Base-by-base conservation (phyloP, 2,329 filamentous ascomycete genomes). In the Sordariomycetes sp. region DNA sequence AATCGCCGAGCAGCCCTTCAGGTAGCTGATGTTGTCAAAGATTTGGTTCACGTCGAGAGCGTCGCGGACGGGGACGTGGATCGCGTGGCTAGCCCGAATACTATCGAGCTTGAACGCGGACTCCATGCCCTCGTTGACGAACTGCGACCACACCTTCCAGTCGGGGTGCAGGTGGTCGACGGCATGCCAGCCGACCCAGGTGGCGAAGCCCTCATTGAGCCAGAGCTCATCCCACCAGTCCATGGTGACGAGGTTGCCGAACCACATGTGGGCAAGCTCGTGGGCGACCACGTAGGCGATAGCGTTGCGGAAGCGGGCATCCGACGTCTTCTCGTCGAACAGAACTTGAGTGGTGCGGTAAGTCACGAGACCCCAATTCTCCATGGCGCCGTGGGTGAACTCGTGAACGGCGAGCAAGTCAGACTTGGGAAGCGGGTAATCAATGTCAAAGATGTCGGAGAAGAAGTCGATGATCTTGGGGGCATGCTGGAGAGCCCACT, bases 261-360 rank as follows among this genome's bases (percentile, higher is more conserved):
- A 96, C 91, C 91, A 96, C 73, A 95, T 90, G 67, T 96, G 90
- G 58, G 91, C 94, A 61, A 99, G 79, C 71, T 99, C 94, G 72
- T 99, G 94, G n/a, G 94, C 92, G 55, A 97, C 91, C 58, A 97
- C 91, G 66, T 99, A 97, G 35, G 94, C 94, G 61, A 99, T 87
- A 42, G 91, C 82, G 70, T 96, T 96, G 72, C 90, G 91, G 74
- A 92, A 96, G 62, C 85, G 84, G 50, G 89, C 84, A 68, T 96
- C 92, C 0, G 92, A 96, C 54, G 86, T 88, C 68, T 90, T 85
- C 69, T 95, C 90, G 65, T 99, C 92, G 66, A 94, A 99, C n/a
- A 99, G 80, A 32, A 99, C 87, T 55, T 94, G 91, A 12, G 92
- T 97, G 12, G 92, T 95, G 62, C 90, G 82, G 74, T 97, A 99